Base-by-base conservation (phyloP, 2,329 filamentous ascomycete genomes). In the Setomelanomma holmii region DNA sequence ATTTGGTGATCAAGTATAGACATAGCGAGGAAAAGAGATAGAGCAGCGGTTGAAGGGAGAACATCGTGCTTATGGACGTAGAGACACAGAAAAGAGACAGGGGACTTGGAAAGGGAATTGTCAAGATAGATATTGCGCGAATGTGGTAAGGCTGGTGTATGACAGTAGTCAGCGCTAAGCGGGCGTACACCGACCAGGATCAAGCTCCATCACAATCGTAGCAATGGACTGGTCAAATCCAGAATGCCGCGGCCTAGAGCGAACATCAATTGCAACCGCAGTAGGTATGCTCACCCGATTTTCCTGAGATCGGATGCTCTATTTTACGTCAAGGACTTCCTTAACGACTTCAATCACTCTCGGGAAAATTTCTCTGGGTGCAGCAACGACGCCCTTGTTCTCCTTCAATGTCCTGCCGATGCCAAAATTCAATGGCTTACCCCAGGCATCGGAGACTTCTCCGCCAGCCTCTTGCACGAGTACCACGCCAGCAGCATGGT, bases 391-490 rank as follows among this genome's bases (percentile, higher is more conserved):
- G 35, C 96, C 95, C 82, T 93, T 96, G 79, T 99, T 99, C 68
- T 87, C 86, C 66, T 86, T 87, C 66, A 99, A 80, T 34, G 93
- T 98, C 72, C 95, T 83, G 43, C 95, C 95, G 49, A 87, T 84
- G 67, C 86, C 86, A 75, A 99, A 99, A 75, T 99, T 89, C 52
- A 99, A 81, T 55, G 86, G 83, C 72, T 90, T 90, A 66, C 96
- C 95, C 56, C 89, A 83, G 35, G 92, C 89, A 76, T 99, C 96
- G 1, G 92, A 96, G 47, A 99, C 93, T 68, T 89, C 82, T 42
- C 95, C 96, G 45, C 95, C 95, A 2, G 95, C 92, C 78, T 99
- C 96, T 51, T 93, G 84, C 35, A 98, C 95, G 62, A 99, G 93
- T 53, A 99, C 79, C 68, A 96, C 93, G 35, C 95, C 95, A 11